phyloP scores from a whole-genome alignment of 176 grass and related monocot genomes.

The Rhipidocladum racemiflorum region DNA sequence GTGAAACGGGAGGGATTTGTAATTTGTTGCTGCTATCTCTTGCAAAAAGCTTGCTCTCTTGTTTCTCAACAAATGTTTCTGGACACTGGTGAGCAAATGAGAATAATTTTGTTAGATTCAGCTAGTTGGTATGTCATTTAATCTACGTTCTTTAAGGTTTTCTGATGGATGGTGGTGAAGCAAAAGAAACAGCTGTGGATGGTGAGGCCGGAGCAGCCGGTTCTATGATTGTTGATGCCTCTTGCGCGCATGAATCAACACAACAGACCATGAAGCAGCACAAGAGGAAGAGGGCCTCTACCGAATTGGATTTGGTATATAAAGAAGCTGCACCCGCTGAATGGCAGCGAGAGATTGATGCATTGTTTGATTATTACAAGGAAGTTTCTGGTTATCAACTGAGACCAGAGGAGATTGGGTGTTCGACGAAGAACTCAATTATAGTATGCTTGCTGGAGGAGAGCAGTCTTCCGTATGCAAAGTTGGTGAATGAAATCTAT shows the following conservation, averaged over 20 bases:
- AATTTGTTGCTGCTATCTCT: not conserved
- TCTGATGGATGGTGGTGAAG: conserved; percentile 13
- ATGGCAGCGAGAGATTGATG: conserved; percentile 12
- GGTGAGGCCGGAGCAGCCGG: not conserved
- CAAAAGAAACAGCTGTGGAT: not conserved
- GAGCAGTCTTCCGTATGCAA: conserved; percentile 41
- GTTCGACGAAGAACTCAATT: not conserved
- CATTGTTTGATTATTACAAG: conserved; percentile 26
- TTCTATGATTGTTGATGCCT: not conserved
- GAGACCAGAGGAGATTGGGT: not conserved
- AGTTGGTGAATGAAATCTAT: conserved; percentile 28
- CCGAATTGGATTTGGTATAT: not conserved
- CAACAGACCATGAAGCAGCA: not conserved
- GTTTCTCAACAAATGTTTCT: not conserved
- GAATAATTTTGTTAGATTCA: not conserved
- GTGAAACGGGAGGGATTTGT: not conserved
- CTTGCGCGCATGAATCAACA: not conserved
- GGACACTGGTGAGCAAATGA: not conserved
- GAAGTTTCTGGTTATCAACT: conserved; percentile 16
- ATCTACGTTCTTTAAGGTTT: conserved; percentile 5
- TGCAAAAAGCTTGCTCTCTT: not conserved
- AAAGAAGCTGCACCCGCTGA: conserved; percentile 1
- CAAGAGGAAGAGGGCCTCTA: conserved; percentile 18
- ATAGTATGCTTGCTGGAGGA: conserved; percentile 50
- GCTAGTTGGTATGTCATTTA: not conserved